Base-by-base conservation (phyloP, 192 early-diverging fungal genomes). In the Coemansia sp. region DNA sequence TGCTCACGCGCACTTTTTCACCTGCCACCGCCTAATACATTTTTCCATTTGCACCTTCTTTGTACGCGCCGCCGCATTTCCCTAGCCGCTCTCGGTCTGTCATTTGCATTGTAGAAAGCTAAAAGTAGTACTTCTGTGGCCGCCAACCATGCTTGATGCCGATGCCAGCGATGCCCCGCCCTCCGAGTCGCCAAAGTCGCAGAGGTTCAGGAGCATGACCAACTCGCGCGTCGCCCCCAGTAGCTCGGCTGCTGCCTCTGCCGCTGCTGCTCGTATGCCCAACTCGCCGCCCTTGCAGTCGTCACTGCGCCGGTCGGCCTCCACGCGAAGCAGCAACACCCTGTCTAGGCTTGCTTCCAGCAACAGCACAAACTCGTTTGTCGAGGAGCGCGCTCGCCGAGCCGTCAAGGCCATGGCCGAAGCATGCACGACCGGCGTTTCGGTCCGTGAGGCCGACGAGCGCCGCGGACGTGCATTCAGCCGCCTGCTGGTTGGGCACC, bases 381-480 rank as follows among this genome's bases (percentile, higher is more conserved):
- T 65, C 8, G 72, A 76, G 36, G 64, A 64, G 53, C 60, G 72
- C 8, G 72, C 72, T n/a, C 72, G 72, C 5, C 53, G 66, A 0
- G 72, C 72, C 1, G 66, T 65, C 22, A 49, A 48, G 45, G 72
- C 72, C 0, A 76, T 76, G 72, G 72, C 72, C 30, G 72, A 62
- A 31, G 65, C 72, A 1, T 60, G 53, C 45, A 69, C 72, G 14
- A 76, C 72, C 14, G 72, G 72, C 5, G 49, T 76, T 4, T 64
- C 58, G 5, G 53, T 69, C 19, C 72, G 66, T 13, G 63, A 69
- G 45, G 60, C 62, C 3, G 66, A 56, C 45, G 58, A 65, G 34
- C 58, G 54, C n/a, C 55, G 66, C 9, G 23, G 37, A 11, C 63
- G 59, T 3, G 53, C 60, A 21, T 56, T 64, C 51, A 40, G 43